Base-by-base conservation (phyloP, 176 grass and related monocot genomes). In the Sorghum bicolor region DNA sequence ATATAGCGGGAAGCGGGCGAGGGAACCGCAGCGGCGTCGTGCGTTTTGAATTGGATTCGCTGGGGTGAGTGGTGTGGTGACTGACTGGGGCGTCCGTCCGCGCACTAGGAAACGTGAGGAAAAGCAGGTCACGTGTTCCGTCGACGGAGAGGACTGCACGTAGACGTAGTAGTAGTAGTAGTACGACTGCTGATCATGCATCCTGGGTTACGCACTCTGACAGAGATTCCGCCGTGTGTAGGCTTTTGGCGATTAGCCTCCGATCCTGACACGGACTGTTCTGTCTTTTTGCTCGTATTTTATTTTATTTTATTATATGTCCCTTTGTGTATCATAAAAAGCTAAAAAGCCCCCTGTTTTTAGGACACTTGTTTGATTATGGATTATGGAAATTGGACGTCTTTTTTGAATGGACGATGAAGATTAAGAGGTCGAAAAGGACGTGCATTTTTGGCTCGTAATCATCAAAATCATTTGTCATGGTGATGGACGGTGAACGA, bases 1-100 rank as follows among this genome's bases (percentile, higher is more conserved):
- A 85, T 73, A 84, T 79, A 87, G 66, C 64, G 70, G 37, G 19
- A 33, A 36, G 64, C 13, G 63, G 32, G 63, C 28, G 63, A 40
- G 33, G 28, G 28, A 31, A 57, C 53, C 52, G 52, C 52, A 1
- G 17, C 19, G 50, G 50, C 50, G 17, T 20, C 50, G 50, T 53
- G 17, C 50, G 57, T 60, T 60, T 60, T 25, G 57, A 60, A 60
- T 60, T 58, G 8, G 55, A n/a, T 1, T 24, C 22, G 55, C 2
- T n/a, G 20, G 20, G 22, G 19, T 45, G 50, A 2, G 19, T 8
- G 8, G 2, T 58, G 55, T n/a, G n/a, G n/a, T n/a, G n/a, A n/a
- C n/a, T n/a, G n/a, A n/a, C n/a, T n/a, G 1, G 55, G 9, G 20
- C 20, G 52, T 57, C 52, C 66, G 66, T 38, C 34, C 33, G 33